These are phyloP conservation scores for Austroboletus niveus DNA, from an alignment of 1,284 basidiomycete genomes.

Conservation along the genomic window DNA sequence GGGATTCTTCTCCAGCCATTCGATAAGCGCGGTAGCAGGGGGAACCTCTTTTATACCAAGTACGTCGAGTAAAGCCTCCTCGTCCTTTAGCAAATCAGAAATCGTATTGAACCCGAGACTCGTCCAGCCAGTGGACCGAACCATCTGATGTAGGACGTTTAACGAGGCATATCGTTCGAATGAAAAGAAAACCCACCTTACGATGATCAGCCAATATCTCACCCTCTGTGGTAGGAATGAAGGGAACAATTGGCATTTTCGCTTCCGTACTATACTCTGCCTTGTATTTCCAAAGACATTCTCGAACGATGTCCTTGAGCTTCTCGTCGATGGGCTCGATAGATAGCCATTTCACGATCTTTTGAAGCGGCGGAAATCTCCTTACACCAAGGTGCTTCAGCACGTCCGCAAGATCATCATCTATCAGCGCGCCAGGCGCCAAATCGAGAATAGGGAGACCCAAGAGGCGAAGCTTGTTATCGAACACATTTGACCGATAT, in stretches of 20 bases:
- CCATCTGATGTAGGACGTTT: background rate
- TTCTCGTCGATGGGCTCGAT: constrained; percentile 1
- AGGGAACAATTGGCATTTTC: constrained; percentile 10
- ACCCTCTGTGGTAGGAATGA: constrained; percentile 19
- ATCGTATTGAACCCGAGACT: background rate
- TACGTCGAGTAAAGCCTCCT: background rate
- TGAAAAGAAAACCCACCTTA: constrained; percentile 9
- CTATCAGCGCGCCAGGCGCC: background rate
- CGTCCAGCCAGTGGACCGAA: background rate
- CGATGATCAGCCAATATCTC: constrained; percentile 5
- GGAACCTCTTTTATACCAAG: background rate
- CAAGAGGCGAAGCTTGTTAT: constrained; percentile 8
- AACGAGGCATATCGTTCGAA: background rate
- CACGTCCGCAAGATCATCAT: background rate
- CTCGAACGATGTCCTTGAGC: background rate
- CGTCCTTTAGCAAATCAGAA: background rate
- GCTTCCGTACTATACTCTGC: constrained; percentile 21
- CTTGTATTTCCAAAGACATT: constrained; percentile 13
- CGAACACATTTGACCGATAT: constrained; percentile 11
- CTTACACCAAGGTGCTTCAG: constrained; percentile 14
- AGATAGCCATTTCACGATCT: background rate
- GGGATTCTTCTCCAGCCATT: background rate
- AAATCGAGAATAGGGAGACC: constrained; percentile 22
- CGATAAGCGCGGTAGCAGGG: background rate
- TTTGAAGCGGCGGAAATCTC: constrained; percentile 12